Evolutionary conservation across 2,329 filamentous ascomycete species (phyloP), one percentile per base, ranked within the genome.

Genomic region (Lachnellula arida): DNA sequence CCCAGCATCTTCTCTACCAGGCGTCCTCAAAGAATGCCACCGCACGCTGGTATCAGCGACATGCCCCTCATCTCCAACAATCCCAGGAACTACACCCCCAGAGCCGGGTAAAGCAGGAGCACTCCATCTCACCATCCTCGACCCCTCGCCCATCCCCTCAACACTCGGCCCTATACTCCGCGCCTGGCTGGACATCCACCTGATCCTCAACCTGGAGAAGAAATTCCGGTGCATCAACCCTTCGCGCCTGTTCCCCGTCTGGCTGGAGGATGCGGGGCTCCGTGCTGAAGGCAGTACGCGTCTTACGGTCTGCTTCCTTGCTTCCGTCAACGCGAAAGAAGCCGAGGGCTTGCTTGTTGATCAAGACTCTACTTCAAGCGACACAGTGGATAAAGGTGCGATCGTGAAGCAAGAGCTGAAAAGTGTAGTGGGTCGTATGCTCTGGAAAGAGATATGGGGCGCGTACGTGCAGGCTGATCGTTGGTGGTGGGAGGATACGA

Each of bases 391-490:
- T 1, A 44, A 44, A 57, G 55, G 4, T 60, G 60, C 17, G 4
- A 70, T 72, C 8, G 65, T 66, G 25, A 69, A 73, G 15, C 58
- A 62, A 22, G 50, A 83, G 63, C 72, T 85, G 3, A 76, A 77
- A 54, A 80, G 75, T 54, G 67, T 78, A 2, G 73, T 81, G 1
- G 81, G 81, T 0, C 75, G 81, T 37, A 77, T 81, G 73, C 70
- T 86, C 17, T 86, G 83, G 83, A 75, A 76, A 63, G 78, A 85
- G 63, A 75, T 82, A 12, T 86, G 82, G 83, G 82, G 82, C 11
- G 12, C 35, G 4, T 70, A 60, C 55, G 67, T 68, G 8, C 56
- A 64, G 46, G 67, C 59, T 2, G 55, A 75, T 6, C 71, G 66
- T 44, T 85, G 81, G 81, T 86, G 83, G 83, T 86, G 82, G 82